A percentile compares a stretch with the other conserved stretches of the same genome.
These are phyloP conservation scores for Parsonsia alboflavescens DNA, from an alignment of 257 asterid species.

Conservation along the genomic window DNA sequence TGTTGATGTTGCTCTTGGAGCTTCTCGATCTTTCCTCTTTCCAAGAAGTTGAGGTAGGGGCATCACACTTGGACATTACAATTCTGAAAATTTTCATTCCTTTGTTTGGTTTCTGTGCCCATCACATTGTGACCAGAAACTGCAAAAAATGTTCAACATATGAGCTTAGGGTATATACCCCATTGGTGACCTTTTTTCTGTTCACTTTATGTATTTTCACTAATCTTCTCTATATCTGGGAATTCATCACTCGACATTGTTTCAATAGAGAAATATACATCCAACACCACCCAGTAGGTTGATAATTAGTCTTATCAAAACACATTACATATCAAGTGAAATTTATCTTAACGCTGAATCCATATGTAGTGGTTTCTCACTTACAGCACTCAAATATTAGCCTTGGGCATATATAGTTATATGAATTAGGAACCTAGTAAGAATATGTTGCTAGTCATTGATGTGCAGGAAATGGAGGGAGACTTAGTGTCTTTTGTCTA, in stretches of 20 bases:
- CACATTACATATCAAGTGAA: neutral
- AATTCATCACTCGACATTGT: neutral
- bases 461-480: neutral
- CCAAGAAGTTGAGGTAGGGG: slow-evolving; percentile 74
- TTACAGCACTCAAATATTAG: neutral
- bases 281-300: neutral
- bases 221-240: neutral
- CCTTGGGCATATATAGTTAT: neutral
- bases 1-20: slow-evolving; percentile 47
- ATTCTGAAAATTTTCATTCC: neutral
- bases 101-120: neutral
- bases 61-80: neutral
- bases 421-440: neutral
- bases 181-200: neutral
- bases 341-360: neutral
- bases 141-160: neutral
- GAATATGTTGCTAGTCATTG: neutral
- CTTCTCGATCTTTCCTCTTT: slow-evolving; percentile 50
- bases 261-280: neutral
- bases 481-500: neutral
- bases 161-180: neutral
- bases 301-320: neutral
- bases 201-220: neutral
- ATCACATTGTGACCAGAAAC: neutral
- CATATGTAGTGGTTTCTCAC: neutral